Conservation (phyloP, 192 early-diverging fungal species). For the Thoreauomyces humboldtii region DNA sequence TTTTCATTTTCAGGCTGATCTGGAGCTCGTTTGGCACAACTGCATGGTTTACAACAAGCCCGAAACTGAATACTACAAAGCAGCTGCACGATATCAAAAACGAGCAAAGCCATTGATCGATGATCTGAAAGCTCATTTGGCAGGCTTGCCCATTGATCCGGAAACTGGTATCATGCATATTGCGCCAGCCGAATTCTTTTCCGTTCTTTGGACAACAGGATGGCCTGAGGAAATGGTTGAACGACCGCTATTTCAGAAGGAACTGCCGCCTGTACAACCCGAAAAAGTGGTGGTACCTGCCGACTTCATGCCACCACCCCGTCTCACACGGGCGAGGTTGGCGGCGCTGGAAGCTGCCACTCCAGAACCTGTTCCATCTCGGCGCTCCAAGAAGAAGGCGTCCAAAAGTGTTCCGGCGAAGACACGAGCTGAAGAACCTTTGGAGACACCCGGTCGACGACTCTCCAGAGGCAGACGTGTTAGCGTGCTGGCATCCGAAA, state of each 20-base stretch:
- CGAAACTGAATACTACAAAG: slow-evolving; percentile 68
- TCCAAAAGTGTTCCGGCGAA: no score
- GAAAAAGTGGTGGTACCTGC: background rate
- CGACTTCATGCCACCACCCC: background rate
- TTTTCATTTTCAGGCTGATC: slow-evolving; percentile 51
- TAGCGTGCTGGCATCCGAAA: no score
- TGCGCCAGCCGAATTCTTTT: slow-evolving; percentile 1
- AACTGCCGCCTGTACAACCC: background rate
- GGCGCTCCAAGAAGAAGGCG: background rate
- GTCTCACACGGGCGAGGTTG: slow-evolving; percentile 5
- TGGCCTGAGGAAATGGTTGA: slow-evolving; percentile 16
- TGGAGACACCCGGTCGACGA: no score
- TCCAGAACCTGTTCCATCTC: background rate
- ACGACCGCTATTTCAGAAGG: slow-evolving; percentile 12
- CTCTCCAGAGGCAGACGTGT: no score
- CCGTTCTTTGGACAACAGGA: slow-evolving; percentile 8
- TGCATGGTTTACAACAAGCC: slow-evolving; percentile 72
- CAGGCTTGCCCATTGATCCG: slow-evolving; percentile 24
- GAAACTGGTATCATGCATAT: slow-evolving; percentile 29
- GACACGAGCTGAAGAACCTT: no score
- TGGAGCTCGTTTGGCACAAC: slow-evolving; percentile 70
- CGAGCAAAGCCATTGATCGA: slow-evolving; percentile 17
- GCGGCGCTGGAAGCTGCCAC: slow-evolving; percentile 8
- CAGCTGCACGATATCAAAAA: slow-evolving; percentile 56
- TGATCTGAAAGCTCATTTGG: slow-evolving; percentile 15